Conservation (phyloP, 495 filamentous ascomycete species). For the Aspergillus ostianus region DNA sequence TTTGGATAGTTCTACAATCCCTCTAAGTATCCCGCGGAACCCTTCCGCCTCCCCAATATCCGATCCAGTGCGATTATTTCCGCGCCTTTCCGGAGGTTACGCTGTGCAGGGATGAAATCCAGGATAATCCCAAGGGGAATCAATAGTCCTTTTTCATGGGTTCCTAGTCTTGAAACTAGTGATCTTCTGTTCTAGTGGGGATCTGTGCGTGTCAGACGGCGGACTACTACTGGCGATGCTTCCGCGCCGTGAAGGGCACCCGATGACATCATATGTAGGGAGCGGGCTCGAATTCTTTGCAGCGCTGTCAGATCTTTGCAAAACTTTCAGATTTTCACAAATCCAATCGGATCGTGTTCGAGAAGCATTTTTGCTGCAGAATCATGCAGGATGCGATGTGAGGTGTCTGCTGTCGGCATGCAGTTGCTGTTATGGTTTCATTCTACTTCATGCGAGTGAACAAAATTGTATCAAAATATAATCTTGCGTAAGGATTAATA, state of each 20-base stretch:
- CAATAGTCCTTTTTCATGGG: background rate
- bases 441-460: too few relatives aligned
- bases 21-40: slow-evolving; percentile 16
- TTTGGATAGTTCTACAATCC: too few relatives aligned
- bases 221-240: too few relatives aligned
- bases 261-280: background rate
- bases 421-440: too few relatives aligned
- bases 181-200: too few relatives aligned
- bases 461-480: too few relatives aligned
- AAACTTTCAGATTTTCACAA: background rate
- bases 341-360: background rate
- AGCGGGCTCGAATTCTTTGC: background rate
- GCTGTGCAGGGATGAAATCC: background rate
- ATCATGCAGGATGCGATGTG: background rate
- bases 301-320: background rate
- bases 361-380: background rate
- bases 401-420: background rate
- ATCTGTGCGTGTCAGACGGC: background rate
- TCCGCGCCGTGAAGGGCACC: background rate
- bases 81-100: slow-evolving; percentile 22
- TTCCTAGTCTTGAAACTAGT: background rate
- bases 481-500: too few relatives aligned
- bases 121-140: background rate
- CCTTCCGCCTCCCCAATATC: slow-evolving; percentile 17
- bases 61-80: slow-evolving; percentile 26